Evolutionary conservation across 176 grass and related monocot genomes (phyloP).

Genomic region (Musa beccarii): DNA sequence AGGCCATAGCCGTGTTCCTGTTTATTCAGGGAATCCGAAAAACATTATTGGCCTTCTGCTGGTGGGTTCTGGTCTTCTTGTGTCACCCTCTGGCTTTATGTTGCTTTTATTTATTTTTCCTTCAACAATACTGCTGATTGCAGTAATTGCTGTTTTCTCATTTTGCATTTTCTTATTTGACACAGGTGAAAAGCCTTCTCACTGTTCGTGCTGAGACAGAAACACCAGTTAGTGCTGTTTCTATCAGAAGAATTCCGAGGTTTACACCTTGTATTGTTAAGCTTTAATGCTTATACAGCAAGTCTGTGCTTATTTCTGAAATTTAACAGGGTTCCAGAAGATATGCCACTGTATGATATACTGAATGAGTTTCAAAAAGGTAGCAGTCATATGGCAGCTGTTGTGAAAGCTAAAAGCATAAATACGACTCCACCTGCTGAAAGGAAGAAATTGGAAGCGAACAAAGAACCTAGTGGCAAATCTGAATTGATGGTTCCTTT

Average conservation of each 20-base stretch:
- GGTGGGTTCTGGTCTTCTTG: slow-evolving; percentile 42
- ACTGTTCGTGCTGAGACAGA: slow-evolving; percentile 99
- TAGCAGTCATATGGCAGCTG: slow-evolving; percentile 99
- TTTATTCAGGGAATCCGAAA: slow-evolving; percentile 83
- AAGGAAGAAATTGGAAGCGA: slow-evolving; percentile 31
- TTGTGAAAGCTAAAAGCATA: slow-evolving; percentile 60
- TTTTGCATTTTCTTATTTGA: not conserved
- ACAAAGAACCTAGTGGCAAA: slow-evolving; percentile 26
- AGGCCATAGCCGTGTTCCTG: slow-evolving; percentile 96
- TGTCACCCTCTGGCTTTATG: slow-evolving; percentile 2
- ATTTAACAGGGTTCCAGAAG: slow-evolving; percentile 75
- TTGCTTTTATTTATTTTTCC: not conserved
- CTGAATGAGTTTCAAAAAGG: slow-evolving; percentile 99
- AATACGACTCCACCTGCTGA: slow-evolving; percentile 30
- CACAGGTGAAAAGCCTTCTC: slow-evolving; percentile 98
- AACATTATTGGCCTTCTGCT: slow-evolving; percentile 95
- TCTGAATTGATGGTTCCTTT: slow-evolving; percentile 43
- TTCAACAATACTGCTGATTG: slow-evolving; percentile 15
- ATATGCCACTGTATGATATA: slow-evolving; percentile 99
- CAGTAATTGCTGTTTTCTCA: not conserved
- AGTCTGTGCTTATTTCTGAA: slow-evolving; percentile 13
- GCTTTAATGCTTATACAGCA: slow-evolving; percentile 9
- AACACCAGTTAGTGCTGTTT: slow-evolving; percentile 98
- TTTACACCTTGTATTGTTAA: slow-evolving; percentile 21
- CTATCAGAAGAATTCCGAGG: slow-evolving; percentile 99